Percentiles rank a stretch among this genome's conserved stretches.
These are phyloP conservation scores for Carpinus fangiana DNA, from an alignment of 306 rosid species.

Conservation along the genomic window DNA sequence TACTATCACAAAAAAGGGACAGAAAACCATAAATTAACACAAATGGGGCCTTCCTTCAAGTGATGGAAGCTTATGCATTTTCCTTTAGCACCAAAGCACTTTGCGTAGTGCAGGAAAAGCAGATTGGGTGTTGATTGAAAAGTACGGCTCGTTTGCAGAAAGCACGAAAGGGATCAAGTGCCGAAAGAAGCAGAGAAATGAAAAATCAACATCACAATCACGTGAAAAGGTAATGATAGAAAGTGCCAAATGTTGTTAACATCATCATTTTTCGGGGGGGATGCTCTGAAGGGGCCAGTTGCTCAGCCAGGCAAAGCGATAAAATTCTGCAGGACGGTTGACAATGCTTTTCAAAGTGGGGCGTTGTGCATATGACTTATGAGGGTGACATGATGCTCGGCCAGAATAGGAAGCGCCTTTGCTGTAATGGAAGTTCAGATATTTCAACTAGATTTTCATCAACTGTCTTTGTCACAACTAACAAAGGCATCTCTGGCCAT, in stretches of 20 bases:
- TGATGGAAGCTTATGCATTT: background rate
- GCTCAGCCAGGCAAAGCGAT: background rate
- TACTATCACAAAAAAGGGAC: background rate
- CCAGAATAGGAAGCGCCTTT: background rate
- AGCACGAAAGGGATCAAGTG: background rate
- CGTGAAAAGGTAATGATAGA: background rate
- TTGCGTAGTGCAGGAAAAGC: too few relatives aligned
- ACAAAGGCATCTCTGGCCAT: background rate
- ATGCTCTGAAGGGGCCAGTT: background rate
- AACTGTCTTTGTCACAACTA: background rate
- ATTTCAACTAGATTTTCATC: background rate
- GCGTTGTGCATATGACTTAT: background rate
- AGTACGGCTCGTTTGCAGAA: background rate
- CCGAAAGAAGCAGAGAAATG: background rate
- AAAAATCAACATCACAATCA: conserved; percentile 5
- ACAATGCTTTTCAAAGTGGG: background rate
- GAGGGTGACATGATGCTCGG: background rate
- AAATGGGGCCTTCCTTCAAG: background rate
- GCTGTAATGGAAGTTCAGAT: background rate
- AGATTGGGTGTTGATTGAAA: background rate
- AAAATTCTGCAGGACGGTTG: background rate
- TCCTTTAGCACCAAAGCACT: background rate
- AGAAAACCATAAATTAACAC: background rate
- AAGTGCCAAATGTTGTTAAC: background rate
- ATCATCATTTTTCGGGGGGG: background rate